Evolutionary conservation across 1,139 yeast species (phyloP).

Genomic region (Zygosaccharomyces pseudobailii): DNA sequence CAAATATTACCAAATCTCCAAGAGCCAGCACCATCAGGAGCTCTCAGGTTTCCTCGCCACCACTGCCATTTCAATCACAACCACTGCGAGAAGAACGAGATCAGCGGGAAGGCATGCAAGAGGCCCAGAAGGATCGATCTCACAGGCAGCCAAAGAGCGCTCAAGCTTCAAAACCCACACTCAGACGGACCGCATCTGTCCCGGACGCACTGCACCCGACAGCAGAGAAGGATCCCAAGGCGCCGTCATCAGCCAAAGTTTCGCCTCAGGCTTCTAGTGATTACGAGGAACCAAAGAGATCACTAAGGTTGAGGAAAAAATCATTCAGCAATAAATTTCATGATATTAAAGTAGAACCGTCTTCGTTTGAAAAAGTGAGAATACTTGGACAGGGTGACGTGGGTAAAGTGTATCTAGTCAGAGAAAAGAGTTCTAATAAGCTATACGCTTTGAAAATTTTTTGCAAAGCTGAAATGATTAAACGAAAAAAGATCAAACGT

Average conservation of each 20-base stretch:
- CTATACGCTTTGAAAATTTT: conserved; percentile 91
- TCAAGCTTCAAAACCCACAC: conserved; percentile 13
- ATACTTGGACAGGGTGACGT: conserved; percentile 95
- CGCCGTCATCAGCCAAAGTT: conserved; percentile 4
- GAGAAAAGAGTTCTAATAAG: conserved; percentile 69
- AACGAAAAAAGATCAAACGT: conserved; percentile 88
- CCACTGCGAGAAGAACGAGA: conserved; percentile 19
- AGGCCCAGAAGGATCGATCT: background rate
- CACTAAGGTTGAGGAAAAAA: conserved; percentile 45
- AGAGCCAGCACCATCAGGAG: background rate
- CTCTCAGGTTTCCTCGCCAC: background rate
- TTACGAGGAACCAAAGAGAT: conserved; percentile 29
- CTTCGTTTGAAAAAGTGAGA: conserved; percentile 82
- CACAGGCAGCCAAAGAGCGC: conserved; percentile 8
- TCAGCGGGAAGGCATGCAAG: conserved; percentile 14
- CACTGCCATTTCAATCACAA: conserved; percentile 9
- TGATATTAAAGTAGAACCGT: conserved; percentile 78
- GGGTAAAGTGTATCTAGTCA: conserved; percentile 89
- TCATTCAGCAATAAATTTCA: conserved; percentile 60
- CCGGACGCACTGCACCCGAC: conserved; percentile 17
- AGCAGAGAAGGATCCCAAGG: background rate
- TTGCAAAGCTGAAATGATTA: conserved; percentile 88
- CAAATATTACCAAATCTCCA: conserved; percentile 2
- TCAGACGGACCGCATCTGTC: conserved; percentile 28
- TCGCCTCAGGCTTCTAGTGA: conserved; percentile 5